phyloP scores from a whole-genome alignment of 768 basidiomycete species.

The Candolleomyces aberdarensis region DNA sequence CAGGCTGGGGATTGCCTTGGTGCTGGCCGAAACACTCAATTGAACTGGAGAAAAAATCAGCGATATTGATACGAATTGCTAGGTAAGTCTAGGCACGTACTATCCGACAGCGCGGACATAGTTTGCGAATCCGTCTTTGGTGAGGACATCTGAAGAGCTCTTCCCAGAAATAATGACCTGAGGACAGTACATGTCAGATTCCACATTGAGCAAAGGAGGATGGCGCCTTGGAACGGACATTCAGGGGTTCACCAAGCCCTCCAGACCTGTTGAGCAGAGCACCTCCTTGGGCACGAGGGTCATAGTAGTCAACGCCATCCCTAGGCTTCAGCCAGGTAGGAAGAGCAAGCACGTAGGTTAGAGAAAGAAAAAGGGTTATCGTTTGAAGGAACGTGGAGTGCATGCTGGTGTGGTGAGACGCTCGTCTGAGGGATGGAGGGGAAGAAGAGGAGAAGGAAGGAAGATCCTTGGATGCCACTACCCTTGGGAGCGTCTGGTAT shows the following conservation, averaged over 20 bases:
- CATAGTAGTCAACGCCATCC: constrained; percentile 16
- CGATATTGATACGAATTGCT: constrained; percentile 9
- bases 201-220: neutral
- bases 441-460: too few relatives aligned
- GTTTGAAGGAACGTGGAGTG: neutral
- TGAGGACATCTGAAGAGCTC: constrained; percentile 57
- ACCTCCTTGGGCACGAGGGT: constrained; percentile 18
- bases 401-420: neutral
- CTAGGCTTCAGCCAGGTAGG: neutral
- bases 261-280: constrained; percentile 22
- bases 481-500: too few relatives aligned
- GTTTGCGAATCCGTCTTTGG: constrained; percentile 52
- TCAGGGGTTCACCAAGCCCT: constrained; percentile 71
- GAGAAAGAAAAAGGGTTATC: neutral
- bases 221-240: constrained; percentile 50
- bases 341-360: neutral
- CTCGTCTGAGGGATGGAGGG: too few relatives aligned
- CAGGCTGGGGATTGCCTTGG: constrained; percentile 60
- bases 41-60: constrained; percentile 17
- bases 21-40: constrained; percentile 76
- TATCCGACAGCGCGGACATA: constrained; percentile 63
- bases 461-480: too few relatives aligned
- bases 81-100: constrained; percentile 34
- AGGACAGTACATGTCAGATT: neutral
- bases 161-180: constrained; percentile 64